Conservation (phyloP, 306 rosid genomes). For the Luffa acutangula region DNA sequence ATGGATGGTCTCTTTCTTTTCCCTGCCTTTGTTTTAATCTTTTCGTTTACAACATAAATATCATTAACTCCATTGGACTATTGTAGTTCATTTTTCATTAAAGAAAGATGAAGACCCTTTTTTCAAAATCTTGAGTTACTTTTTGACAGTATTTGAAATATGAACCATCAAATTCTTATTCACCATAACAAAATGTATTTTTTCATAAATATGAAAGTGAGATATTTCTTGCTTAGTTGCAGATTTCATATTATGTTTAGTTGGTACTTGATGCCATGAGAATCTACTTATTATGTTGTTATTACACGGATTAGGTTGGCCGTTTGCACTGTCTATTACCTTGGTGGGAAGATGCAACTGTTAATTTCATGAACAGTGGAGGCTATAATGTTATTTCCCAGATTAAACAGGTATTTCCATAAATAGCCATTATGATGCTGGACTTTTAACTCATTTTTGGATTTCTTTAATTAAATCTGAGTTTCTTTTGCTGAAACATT, state of each 20-base stretch:
- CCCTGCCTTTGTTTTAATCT: background rate
- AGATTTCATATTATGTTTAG: background rate
- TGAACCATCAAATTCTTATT: background rate
- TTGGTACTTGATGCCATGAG: background rate
- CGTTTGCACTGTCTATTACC: conserved; percentile 46
- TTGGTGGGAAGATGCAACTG: conserved; percentile 49
- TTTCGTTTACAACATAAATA: background rate
- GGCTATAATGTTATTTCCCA: conserved; percentile 37
- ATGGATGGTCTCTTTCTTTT: background rate
- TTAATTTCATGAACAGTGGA: conserved; percentile 36
- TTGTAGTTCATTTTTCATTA: background rate
- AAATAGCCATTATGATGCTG: background rate
- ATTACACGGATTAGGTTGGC: conserved; percentile 28
- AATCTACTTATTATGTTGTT: background rate
- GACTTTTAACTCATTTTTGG: background rate
- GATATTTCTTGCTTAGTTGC: background rate
- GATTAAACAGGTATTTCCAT: conserved; percentile 29
- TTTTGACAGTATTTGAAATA: background rate
- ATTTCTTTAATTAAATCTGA: background rate
- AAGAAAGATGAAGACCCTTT: background rate
- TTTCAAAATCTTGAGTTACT: background rate
- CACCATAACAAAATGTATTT: background rate
- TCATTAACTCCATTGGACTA: background rate
- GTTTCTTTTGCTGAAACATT: background rate
- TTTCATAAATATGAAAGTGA: background rate